Evolutionary conservation across 2,329 filamentous ascomycete species (phyloP).

Genomic region (Cytospora piceae): DNA sequence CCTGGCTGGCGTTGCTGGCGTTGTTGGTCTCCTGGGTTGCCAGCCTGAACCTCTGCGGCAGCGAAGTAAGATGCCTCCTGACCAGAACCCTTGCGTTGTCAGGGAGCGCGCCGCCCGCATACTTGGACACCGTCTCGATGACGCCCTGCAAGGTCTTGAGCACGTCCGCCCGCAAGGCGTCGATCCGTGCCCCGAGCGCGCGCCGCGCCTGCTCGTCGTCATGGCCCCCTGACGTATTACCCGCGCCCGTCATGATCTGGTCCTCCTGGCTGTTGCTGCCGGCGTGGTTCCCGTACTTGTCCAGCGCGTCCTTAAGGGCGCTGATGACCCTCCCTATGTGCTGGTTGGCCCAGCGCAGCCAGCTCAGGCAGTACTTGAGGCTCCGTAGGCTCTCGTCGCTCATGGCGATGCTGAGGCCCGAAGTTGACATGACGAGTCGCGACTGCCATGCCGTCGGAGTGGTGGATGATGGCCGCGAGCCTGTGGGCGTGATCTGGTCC

Average conservation of each 20-base stretch:
- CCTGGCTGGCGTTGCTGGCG: constrained; percentile 36
- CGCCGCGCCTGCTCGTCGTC: constrained; percentile 41
- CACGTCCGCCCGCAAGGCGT: constrained; percentile 69
- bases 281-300: constrained; percentile 70
- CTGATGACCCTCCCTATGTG: constrained; percentile 77
- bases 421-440: constrained; percentile 85
- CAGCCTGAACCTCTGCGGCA: constrained; percentile 81
- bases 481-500: constrained; percentile 37
- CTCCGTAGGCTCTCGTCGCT: constrained; percentile 84
- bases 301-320: constrained; percentile 73
- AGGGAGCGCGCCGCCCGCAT: constrained; percentile 87
- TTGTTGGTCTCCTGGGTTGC: constrained; percentile 53
- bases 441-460: constrained; percentile 68
- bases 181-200: constrained; percentile 65
- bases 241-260: constrained; percentile 33
- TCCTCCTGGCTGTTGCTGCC: constrained; percentile 33
- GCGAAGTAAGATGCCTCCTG: constrained; percentile 77
- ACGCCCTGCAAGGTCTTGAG: constrained; percentile 80
- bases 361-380: constrained; percentile 80
- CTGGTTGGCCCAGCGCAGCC: constrained; percentile 80
- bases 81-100: constrained; percentile 87
- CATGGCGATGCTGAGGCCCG: constrained; percentile 87
- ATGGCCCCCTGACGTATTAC: constrained; percentile 28
- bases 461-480: constrained; percentile 37
- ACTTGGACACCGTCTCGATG: constrained; percentile 83